Conservation (phyloP, 2,329 filamentous ascomycete species). For the Cordyceps cateniannulata region DNA sequence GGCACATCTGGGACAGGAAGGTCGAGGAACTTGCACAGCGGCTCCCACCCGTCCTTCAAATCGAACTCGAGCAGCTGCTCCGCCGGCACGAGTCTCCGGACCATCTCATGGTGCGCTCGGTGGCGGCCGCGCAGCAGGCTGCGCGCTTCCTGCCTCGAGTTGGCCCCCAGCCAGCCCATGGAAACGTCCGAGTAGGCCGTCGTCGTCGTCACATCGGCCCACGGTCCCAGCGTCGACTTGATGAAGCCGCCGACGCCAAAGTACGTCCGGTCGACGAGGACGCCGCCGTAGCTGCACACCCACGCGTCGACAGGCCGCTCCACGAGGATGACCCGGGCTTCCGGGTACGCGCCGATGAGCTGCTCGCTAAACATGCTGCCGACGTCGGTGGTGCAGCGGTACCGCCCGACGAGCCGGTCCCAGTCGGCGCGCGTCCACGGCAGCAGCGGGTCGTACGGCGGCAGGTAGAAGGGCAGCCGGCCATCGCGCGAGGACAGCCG, state of each 20-base stretch:
- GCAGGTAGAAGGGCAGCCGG: not conserved
- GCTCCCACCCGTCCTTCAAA: slow-evolving; percentile 29
- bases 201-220: slow-evolving; percentile 10
- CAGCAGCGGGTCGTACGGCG: not conserved
- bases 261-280: slow-evolving; percentile 10
- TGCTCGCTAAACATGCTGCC: slow-evolving; percentile 5
- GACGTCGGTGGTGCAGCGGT: slow-evolving; percentile 1
- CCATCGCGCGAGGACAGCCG: not conserved
- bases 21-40: slow-evolving; percentile 29
- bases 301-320: slow-evolving; percentile 17
- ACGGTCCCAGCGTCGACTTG: slow-evolving; percentile 16
- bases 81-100: slow-evolving; percentile 22
- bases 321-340: slow-evolving; percentile 19
- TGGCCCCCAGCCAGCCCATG: slow-evolving; percentile 13
- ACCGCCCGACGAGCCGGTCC: not conserved
- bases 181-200: not conserved
- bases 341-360: slow-evolving; percentile 15
- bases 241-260: not conserved
- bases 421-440: slow-evolving; percentile 3
- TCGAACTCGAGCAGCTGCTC: slow-evolving; percentile 24
- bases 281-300: slow-evolving; percentile 19
- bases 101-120: slow-evolving; percentile 22
- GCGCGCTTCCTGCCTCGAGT: not conserved
- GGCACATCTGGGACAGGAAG: slow-evolving; percentile 22
- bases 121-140: not conserved